Base-by-base conservation (phyloP, 768 basidiomycete species). In the Dendrothele bispora region DNA sequence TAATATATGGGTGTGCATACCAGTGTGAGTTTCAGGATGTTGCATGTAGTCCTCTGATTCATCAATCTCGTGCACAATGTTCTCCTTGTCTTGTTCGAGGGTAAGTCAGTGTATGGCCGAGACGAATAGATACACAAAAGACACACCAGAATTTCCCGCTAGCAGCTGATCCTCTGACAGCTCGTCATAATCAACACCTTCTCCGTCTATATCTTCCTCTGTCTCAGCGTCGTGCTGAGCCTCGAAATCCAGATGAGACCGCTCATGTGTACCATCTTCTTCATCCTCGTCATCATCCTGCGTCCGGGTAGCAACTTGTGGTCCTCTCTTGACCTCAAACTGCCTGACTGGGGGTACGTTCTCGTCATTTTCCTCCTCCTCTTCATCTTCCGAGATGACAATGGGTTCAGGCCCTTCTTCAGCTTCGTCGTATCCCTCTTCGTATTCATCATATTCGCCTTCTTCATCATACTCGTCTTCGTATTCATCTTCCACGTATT, bases 401-500 rank as follows among this genome's bases (percentile, higher is more conserved):
- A 41, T 30, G 1, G 21, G 6, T 15, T 38, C 53, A n/a, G n/a
- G n/a, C n/a, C n/a, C n/a, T n/a, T n/a, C n/a, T 20, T 20, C 24
- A 17, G 39, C 32, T 30, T 53, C 51, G 18, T 54, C 54, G 26
- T 48, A 50, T 42, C 56, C 49, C 22, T 55, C 54, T 34, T 53
- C 61, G 15, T 55, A 52, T n/a, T 51, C 53, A 18, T 50, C 29
- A 18, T n/a, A 29, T 57, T 55, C 29, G 46, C 51, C 37, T 20
- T 46, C 57, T 55, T 34, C 48, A 6, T 32, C 46, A 24, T 36
- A 39, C 20, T 45, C 38, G 17, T 55, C 54, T 26, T 43, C 53
- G 20, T 67, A 60, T 39, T 59, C 59, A 30, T 64, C 65, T n/a
- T 59, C 61, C n/a, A n/a, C n/a, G n/a, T n/a, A n/a, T n/a, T n/a